Evolutionary conservation across 164 flowering plant species (phyloP).

Genomic region (Akebia trifoliata): DNA sequence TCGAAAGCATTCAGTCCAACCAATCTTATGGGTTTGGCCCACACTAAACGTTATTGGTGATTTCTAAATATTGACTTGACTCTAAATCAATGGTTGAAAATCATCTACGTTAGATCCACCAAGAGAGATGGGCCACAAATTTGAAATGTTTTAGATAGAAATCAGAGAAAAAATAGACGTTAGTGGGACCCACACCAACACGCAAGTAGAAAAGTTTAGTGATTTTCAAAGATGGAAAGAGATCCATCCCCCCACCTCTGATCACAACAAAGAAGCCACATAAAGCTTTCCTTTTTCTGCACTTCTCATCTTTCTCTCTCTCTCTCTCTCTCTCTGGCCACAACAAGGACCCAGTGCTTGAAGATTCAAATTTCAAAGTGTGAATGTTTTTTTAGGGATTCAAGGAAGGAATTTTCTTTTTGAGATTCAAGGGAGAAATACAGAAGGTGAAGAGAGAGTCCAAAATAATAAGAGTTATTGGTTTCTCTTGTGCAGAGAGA

Average conservation of each 20-base stretch:
- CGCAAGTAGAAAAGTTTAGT: not conserved
- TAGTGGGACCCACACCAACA: slow-evolving; percentile 2
- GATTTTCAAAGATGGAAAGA: not conserved
- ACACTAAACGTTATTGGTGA: too few relatives aligned
- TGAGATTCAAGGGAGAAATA: slow-evolving; percentile 1
- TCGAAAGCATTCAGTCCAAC: too few relatives aligned
- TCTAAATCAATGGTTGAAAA: too few relatives aligned
- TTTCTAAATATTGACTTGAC: too few relatives aligned
- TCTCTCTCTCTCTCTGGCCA: too few relatives aligned
- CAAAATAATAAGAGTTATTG: not conserved
- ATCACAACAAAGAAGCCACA: not conserved
- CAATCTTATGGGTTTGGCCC: too few relatives aligned
- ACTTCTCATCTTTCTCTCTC: not conserved
- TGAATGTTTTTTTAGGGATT: slow-evolving; percentile 9
- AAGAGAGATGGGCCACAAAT: too few relatives aligned
- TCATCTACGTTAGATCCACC: too few relatives aligned
- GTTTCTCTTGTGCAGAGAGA: slow-evolving; percentile 2
- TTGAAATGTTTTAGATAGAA: not conserved
- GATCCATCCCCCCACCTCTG: not conserved
- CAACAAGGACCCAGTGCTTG: not conserved
- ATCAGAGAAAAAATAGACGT: slow-evolving; percentile 11
- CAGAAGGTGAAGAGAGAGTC: not conserved
- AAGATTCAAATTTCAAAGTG: slow-evolving; percentile 26
- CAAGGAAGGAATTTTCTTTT: slow-evolving; percentile 8
- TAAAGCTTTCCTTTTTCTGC: not conserved